A percentile compares a stretch with the other conserved stretches of the same genome.
phyloP scores from a whole-genome alignment of 805 yeast genomes.

The Sugiyamaella qingdaonensis region DNA sequence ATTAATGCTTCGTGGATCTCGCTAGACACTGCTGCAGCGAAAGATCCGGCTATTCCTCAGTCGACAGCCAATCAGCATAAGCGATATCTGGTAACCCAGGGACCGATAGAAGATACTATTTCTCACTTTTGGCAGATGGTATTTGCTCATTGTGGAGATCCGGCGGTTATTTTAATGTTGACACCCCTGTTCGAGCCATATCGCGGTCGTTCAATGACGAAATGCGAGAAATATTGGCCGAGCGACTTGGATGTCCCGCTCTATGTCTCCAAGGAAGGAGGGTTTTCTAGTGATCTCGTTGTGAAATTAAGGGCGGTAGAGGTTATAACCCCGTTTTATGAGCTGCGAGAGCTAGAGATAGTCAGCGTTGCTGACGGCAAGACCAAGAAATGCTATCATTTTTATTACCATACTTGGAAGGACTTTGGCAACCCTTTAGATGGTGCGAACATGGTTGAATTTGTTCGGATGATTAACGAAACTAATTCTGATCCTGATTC shows the following conservation, averaged over 20 bases:
- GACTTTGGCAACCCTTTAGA: slow-evolving; percentile 67
- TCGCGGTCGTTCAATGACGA: slow-evolving; percentile 52
- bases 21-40: slow-evolving; percentile 34
- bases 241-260: slow-evolving; percentile 37
- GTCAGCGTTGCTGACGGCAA: not conserved
- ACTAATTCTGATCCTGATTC: slow-evolving; percentile 38
- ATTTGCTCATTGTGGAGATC: slow-evolving; percentile 64
- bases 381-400: slow-evolving; percentile 43
- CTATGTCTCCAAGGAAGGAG: slow-evolving; percentile 9
- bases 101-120: slow-evolving; percentile 70
- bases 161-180: slow-evolving; percentile 62
- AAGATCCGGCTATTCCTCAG: slow-evolving; percentile 24
- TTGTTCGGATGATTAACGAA: slow-evolving; percentile 44
- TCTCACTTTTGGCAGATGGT: slow-evolving; percentile 84
- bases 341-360: slow-evolving; percentile 12
- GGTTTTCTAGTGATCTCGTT: slow-evolving; percentile 7
- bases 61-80: slow-evolving; percentile 20
- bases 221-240: slow-evolving; percentile 83
- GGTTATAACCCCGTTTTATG: slow-evolving; percentile 8
- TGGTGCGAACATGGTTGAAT: slow-evolving; percentile 48
- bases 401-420: slow-evolving; percentile 79
- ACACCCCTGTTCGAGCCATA: slow-evolving; percentile 64
- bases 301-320: slow-evolving; percentile 1
- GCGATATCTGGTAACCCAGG: slow-evolving; percentile 74
- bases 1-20: slow-evolving; percentile 82